Percentiles rank a stretch among this genome's conserved stretches.
Conservation (phyloP, 169 alveolate species). For the Besnoitia besnoiti region DNA sequence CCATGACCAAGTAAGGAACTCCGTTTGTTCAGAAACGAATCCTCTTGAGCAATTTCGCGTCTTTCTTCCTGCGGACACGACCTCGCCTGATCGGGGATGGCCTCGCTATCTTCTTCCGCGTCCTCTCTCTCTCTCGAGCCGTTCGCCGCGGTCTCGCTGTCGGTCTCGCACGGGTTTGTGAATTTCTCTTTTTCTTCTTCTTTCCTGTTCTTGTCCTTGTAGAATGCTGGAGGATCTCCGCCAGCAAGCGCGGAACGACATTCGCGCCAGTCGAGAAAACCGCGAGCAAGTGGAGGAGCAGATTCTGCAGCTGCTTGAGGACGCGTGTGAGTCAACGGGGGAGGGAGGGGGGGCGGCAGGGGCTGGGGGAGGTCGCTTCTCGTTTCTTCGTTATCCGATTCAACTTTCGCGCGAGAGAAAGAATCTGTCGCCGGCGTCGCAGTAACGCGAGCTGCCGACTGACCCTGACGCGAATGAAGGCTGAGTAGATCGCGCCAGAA, state of each 20-base stretch:
- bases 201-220: background rate
- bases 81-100: too few relatives aligned
- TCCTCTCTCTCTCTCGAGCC: background rate
- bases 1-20: background rate
- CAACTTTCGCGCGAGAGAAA: too few relatives aligned
- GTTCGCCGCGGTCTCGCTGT: background rate
- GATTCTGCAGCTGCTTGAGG: constrained; percentile 32
- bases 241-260: background rate
- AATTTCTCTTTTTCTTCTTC: background rate
- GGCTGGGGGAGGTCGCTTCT: too few relatives aligned
- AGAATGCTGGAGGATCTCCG: constrained; percentile 21
- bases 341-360: too few relatives aligned
- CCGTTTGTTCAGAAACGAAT: too few relatives aligned
- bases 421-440: background rate
- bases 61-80: too few relatives aligned
- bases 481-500: too few relatives aligned
- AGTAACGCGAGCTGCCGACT: too few relatives aligned
- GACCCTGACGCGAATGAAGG: too few relatives aligned
- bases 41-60: too few relatives aligned
- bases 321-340: constrained; percentile 27
- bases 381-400: too few relatives aligned
- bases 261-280: constrained; percentile 16
- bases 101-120: background rate
- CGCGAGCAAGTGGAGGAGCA: constrained; percentile 38
- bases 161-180: background rate